phyloP scores from a whole-genome alignment of 2,329 filamentous ascomycete species.

The Fusarium burgessii region DNA sequence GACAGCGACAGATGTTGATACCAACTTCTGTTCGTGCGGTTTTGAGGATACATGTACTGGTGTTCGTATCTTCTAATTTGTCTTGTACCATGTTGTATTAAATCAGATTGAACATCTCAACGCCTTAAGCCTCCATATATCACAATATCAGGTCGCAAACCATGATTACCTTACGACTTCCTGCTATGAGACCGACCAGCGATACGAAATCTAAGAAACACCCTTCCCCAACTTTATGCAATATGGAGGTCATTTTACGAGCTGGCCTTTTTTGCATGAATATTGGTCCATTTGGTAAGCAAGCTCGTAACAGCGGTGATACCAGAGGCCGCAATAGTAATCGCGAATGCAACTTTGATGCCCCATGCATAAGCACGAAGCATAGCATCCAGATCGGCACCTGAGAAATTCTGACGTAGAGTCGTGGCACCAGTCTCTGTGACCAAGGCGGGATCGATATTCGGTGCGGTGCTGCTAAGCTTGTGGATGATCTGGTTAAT shows the following conservation, averaged over 20 bases:
- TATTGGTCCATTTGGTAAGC: background rate
- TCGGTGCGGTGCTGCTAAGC: background rate
- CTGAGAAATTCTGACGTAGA: background rate
- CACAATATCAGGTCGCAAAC: background rate
- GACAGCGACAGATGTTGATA: accelerated
- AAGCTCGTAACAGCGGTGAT: background rate
- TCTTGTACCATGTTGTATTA: too few relatives aligned
- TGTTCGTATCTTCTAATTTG: accelerated
- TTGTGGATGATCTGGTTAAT: background rate
- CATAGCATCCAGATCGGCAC: background rate
- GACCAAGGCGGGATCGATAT: background rate
- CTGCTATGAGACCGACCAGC: accelerated
- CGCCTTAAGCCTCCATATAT: accelerated
- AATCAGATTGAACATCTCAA: too few relatives aligned
- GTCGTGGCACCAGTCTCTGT: background rate
- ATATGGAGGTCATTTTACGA: accelerated
- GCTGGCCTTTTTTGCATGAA: background rate
- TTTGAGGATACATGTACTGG: accelerated
- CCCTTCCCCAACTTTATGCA: accelerated
- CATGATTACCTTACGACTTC: accelerated
- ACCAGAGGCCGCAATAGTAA: background rate
- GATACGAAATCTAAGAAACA: accelerated
- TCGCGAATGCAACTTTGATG: background rate
- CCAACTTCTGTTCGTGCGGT: accelerated
- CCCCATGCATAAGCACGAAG: background rate